Base-by-base conservation (phyloP, 257 asterid species). In the Capsicum pubescens region DNA sequence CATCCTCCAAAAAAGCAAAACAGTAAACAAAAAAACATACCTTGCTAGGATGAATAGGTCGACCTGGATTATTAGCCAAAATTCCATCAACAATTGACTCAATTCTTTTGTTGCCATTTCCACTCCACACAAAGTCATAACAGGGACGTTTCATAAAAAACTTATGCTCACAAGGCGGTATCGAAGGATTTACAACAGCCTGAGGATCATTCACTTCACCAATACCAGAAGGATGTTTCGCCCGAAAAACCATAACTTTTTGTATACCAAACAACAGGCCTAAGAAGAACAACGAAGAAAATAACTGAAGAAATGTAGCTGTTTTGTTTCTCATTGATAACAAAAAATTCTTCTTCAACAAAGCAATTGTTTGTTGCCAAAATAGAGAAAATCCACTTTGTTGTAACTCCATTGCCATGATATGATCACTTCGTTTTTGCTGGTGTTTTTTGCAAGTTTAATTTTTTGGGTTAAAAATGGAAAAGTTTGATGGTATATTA, bases 121-220 rank as follows among this genome's bases (percentile, higher is more conserved):
- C 92, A 60, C 91, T 88, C 90, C 91, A 88, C 19, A 88, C 89
- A 52, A 88, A 88, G 69, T 90, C 92, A 79, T 57, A 88, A 70
- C 91, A 90, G 0, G 90, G 91, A 17, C 59, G n/a, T 1, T 85
- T 85, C 14, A 86, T 81, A 76, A 88, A 86, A 55, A 81, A 50
- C 87, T 86, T 86, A 17, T 86, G 82, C 84, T 90, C 91, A 70
- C 91, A 90, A 7, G 91, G 68, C 16, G 87, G 91, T 76, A 90
- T 88, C 3, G 91, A n/a, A 17, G 87, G 86, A 32, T 50, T 36
- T 7, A 19, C 71, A 1, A 84, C 6, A 54, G 91, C 21, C 21
- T 71, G 66, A 3, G 90, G 90, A 84, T 90, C 87, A 57, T 16
- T 46, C 8, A 83, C 78, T 3, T 66, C 87, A n/a, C n/a, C 74